Percentiles rank a stretch among this genome's conserved stretches.
Conservation (phyloP, 768 basidiomycete species). For the Hericium coralloides region DNA sequence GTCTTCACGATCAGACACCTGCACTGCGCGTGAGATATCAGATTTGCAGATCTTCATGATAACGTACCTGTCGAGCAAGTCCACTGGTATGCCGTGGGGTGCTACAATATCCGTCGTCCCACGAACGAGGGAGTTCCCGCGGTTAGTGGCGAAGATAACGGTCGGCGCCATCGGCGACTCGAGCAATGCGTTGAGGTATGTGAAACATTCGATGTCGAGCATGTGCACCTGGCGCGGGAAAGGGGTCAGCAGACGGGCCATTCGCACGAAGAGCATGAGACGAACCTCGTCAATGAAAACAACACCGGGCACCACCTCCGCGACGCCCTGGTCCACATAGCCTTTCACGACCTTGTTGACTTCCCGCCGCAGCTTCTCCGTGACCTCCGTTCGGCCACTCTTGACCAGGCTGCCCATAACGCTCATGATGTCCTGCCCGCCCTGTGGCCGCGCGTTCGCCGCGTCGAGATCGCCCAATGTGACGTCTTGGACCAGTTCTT, state of each 20-base stretch:
- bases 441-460: conserved; percentile 91
- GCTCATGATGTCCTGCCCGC: conserved; percentile 98
- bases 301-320: conserved; percentile 95
- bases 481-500: conserved; percentile 92
- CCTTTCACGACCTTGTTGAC: conserved; percentile 97
- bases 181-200: conserved; percentile 91
- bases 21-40: background rate
- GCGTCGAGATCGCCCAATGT: conserved; percentile 93
- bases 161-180: conserved; percentile 97
- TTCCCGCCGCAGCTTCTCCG: conserved; percentile 90
- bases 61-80: conserved; percentile 79
- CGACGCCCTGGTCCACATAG: conserved; percentile 97
- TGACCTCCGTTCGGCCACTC: conserved; percentile 90
- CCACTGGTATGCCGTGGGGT: conserved; percentile 90
- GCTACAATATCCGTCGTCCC: conserved; percentile 88
- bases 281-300: conserved; percentile 97
- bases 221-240: conserved; percentile 74
- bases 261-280: background rate
- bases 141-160: conserved; percentile 93
- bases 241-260: background rate
- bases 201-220: conserved; percentile 99
- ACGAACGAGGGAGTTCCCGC: conserved; percentile 85
- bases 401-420: conserved; percentile 91
- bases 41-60: background rate
- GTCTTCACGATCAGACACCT: conserved; percentile 96